These are phyloP conservation scores for Boletus reticulatus DNA, from an alignment of 768 basidiomycete species.

Conservation along the genomic window DNA sequence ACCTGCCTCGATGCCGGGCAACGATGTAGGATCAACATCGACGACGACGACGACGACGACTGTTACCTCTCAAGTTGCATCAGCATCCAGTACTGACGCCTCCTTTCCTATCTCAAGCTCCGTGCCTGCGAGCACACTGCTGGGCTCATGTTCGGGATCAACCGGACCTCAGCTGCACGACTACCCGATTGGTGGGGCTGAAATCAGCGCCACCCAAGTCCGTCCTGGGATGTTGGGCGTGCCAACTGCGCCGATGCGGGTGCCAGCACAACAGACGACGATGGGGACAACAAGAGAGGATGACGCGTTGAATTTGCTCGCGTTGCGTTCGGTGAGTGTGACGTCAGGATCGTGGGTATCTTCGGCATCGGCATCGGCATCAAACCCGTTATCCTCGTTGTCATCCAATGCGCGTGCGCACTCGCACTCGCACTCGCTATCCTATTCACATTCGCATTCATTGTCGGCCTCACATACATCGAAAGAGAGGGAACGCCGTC, in stretches of 20 bases:
- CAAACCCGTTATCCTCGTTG: neutral
- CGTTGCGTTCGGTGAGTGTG: conserved; percentile 16
- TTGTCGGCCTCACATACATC: neutral
- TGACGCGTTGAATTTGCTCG: conserved; percentile 28
- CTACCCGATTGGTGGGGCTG: conserved; percentile 45
- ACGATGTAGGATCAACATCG: conserved; percentile 8
- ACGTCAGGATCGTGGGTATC: neutral
- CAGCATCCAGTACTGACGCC: neutral
- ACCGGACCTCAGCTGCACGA: conserved; percentile 65
- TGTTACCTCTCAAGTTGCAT: conserved; percentile 8
- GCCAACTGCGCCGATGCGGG: conserved; percentile 9
- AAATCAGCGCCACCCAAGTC: conserved; percentile 50
- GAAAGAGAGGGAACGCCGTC: conserved; percentile 5
- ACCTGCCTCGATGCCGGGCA: conserved; percentile 28
- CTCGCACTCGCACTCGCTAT: neutral
- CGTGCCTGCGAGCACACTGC: conserved; percentile 38
- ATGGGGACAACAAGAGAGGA: conserved; percentile 12
- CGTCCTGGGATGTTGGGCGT: conserved; percentile 55
- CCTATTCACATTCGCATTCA: conserved; percentile 5
- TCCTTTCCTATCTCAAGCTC: conserved; percentile 46
- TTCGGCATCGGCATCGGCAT: conserved; percentile 28
- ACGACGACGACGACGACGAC: conserved; percentile 14
- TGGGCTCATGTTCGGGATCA: neutral
- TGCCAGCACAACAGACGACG: neutral
- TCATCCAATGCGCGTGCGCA: neutral